phyloP scores from a whole-genome alignment of 768 basidiomycete genomes.

The Phaffia tasmanica region DNA sequence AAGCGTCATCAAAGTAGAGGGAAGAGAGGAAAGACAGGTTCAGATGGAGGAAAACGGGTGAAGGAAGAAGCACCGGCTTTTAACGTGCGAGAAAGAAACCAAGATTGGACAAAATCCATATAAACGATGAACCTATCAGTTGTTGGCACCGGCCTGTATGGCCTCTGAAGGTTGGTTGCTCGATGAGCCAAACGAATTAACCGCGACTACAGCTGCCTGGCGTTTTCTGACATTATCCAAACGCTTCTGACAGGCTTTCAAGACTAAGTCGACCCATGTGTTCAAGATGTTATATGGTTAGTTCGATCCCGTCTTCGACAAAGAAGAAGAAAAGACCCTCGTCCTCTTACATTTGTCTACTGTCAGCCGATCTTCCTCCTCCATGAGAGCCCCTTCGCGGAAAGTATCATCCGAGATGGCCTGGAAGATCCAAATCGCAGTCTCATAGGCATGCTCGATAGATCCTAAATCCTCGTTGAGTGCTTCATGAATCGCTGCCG shows the following conservation, averaged over 20 bases:
- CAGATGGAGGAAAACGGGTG: too few relatives aligned
- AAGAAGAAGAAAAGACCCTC: background rate
- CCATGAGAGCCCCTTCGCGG: conserved; percentile 34
- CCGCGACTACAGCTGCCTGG: conserved; percentile 1
- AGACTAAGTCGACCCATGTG: background rate
- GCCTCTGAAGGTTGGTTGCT: too few relatives aligned
- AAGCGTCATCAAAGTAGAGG: too few relatives aligned
- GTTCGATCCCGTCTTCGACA: too few relatives aligned
- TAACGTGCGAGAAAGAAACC: too few relatives aligned
- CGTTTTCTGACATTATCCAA: conserved; percentile 20
- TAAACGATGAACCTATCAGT: too few relatives aligned
- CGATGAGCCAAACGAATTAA: background rate
- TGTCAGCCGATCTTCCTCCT: conserved; percentile 39
- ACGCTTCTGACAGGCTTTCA: conserved; percentile 20
- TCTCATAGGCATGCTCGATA: conserved; percentile 89
- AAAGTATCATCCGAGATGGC: conserved; percentile 70
- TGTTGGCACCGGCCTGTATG: too few relatives aligned
- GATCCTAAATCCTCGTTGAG: conserved; percentile 64
- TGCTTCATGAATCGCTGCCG: conserved; percentile 81
- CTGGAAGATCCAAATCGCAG: conserved; percentile 85
- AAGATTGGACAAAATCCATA: too few relatives aligned
- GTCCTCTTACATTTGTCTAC: conserved; percentile 38
- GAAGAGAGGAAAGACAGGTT: too few relatives aligned
- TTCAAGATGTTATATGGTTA: background rate
- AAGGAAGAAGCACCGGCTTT: too few relatives aligned